phyloP scores from a whole-genome alignment of 257 asterid species.

The Solanum appendiculatum region DNA sequence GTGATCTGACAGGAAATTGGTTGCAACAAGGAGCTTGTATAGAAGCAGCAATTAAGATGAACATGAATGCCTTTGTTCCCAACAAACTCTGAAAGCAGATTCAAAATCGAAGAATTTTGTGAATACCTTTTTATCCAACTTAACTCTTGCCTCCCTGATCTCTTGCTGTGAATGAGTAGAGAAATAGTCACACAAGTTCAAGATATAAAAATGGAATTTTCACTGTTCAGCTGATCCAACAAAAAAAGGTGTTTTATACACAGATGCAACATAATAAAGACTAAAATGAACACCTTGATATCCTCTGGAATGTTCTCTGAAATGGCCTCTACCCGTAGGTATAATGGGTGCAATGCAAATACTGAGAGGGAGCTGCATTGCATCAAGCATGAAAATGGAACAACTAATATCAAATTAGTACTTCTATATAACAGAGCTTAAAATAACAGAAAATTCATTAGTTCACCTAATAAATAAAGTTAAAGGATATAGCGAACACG shows the following conservation, averaged over 20 bases:
- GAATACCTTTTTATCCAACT: slow-evolving; percentile 71
- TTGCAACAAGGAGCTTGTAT: not conserved
- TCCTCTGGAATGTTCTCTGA: slow-evolving; percentile 53
- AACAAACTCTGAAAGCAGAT: not conserved
- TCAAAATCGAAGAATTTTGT: not conserved
- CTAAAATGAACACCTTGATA: slow-evolving; percentile 42
- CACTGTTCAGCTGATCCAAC: not conserved
- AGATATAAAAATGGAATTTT: not conserved
- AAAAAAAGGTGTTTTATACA: not conserved
- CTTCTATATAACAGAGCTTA: not conserved
- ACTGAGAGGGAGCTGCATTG: slow-evolving; percentile 89
- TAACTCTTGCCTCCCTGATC: slow-evolving; percentile 44
- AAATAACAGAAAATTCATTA: not conserved
- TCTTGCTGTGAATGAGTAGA: slow-evolving; percentile 48
- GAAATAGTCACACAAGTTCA: not conserved
- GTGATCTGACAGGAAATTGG: not conserved
- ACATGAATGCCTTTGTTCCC: not conserved
- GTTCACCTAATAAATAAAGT: not conserved
- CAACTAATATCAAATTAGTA: not conserved
- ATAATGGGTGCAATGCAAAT: slow-evolving; percentile 96
- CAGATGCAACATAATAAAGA: not conserved
- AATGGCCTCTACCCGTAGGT: slow-evolving; percentile 83
- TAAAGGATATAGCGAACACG: not conserved
- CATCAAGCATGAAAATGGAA: slow-evolving; percentile 6
- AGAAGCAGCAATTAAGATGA: not conserved